A percentile compares a stretch with the other conserved stretches of the same genome.
Evolutionary conservation across 1,284 basidiomycete species (phyloP).

Genomic region (Cryptococcus neoformans): DNA sequence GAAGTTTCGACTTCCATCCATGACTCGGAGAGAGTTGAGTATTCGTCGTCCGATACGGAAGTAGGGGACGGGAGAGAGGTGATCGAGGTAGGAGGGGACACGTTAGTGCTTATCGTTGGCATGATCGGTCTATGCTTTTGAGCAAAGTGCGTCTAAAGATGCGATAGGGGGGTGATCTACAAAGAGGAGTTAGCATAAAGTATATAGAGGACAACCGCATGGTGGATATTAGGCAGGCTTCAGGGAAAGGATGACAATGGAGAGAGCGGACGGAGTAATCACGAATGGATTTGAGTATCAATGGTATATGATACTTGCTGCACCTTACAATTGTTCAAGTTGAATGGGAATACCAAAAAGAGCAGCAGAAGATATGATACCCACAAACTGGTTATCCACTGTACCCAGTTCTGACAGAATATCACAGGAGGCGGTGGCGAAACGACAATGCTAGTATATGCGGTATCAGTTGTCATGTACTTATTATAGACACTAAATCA

Average conservation of each 20-base stretch:
- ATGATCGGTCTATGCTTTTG: neutral
- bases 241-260: neutral
- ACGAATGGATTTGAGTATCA: neutral
- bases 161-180: neutral
- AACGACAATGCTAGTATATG: too few species aligned
- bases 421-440: too few species aligned
- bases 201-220: neutral
- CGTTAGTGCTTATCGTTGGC: neutral
- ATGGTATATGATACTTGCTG: too few species aligned
- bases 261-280: neutral
- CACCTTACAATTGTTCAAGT: too few species aligned
- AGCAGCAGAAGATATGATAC: too few species aligned
- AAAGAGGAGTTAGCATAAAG: neutral
- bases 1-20: conserved; percentile 49
- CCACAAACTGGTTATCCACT: too few species aligned
- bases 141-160: neutral
- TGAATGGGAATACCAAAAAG: too few species aligned
- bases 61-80: conserved; percentile 10
- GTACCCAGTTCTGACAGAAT: too few species aligned
- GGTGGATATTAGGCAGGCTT: neutral
- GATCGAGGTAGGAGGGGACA: neutral
- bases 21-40: conserved; percentile 10
- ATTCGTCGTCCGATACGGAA: conserved; percentile 10
- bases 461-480: too few species aligned
- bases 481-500: too few species aligned